Base-by-base conservation (phyloP, 495 filamentous ascomycete genomes). In the Staphylotrichum longicolle region DNA sequence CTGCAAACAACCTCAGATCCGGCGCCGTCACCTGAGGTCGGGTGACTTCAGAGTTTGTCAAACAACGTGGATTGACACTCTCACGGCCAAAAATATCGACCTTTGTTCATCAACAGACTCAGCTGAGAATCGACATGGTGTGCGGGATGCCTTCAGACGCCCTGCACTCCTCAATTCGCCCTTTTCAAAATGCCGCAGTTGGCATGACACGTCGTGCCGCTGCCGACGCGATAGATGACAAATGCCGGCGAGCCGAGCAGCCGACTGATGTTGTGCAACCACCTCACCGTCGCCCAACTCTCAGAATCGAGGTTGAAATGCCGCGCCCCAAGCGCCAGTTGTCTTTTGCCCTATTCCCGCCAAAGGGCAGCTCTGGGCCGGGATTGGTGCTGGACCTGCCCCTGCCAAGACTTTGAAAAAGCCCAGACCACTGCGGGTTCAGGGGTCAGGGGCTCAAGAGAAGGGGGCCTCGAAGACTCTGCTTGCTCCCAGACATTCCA, bases 371-470 rank as follows among this genome's bases (percentile, higher is more conserved):
- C 7, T 50, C 34, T 50, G 35, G 15, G 56, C 56, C 35, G 34
- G 45, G 3, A 49, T 58, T 58, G 56, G 56, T 27, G 20, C 20
- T 27, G 20, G 20, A 1, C 20, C 34, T 27, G 20, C 55, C 57
- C 57, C 57, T 59, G 57, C 57, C 57, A 59, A 59, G 57, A 7
- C 47, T 35, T 12, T 20, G 1, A 6, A 14, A 11, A 32, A 20
- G 40, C 11, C 55, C 34, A 48, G 55, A 34, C 7, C 54, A 15
- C 2, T 11, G 42, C 3, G 27, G 48, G 48, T 33, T 27, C 46
- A 11, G 47, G 12, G 56, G 44, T 41, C 33, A 47, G 54, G 35
- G 45, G 45, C 9, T 39, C 15, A 39, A 11, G 27, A n/a, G 12
- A 27, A 9, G 0, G 20, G 12, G 33, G 14, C 7, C 33, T 20